Base-by-base conservation (phyloP, 352 stramenopile species). In the Pythium diclinum region DNA sequence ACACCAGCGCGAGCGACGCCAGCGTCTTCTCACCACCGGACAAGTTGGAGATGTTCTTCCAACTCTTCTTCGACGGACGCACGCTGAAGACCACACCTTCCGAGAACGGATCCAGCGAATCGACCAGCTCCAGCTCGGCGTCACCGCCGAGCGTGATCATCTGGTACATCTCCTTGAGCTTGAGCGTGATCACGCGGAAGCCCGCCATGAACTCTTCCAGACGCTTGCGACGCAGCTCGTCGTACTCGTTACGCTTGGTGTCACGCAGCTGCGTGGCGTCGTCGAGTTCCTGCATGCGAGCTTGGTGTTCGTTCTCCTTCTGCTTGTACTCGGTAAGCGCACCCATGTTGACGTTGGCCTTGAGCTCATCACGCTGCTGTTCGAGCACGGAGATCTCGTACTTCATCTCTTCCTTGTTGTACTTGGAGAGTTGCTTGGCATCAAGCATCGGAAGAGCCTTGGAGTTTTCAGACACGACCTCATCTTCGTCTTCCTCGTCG, bases 131-230 rank as follows among this genome's bases (percentile, higher is more conserved):
- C 19, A 99, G 75, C 72, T 99, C 97, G 6, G 98, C 98, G 77
- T 99, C 97, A 34, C 95, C 95, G 32, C 95, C 95, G 10, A 98
- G 79, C 8, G 94, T 98, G 67, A 98, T 98, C 95, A 99, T 99
- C 78, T 99, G 97, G 70, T 99, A 99, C 97, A 99, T 99, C 70
- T 99, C 98, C 83, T 99, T 99, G 19, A 99, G 83, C 74, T 99
- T 99, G 42, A 99, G 84, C 30, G 97, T 99, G 78, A 99, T 99
- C 21, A 85, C 73, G 32, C 92, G 93, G 78, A 99, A 99, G 9
- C 98, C 98, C 25, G 95, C 86, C 97, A 99, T 99, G 73, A 99
- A 99, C 74, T 98, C 97, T 57, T 99, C 95, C 23, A 99, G 83
- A 19, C 98, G 93, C 68, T 98, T 90, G 48, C 95, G 91, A 40